Conservation (phyloP, 345 rosid genomes). For the Clarkia xantiana region DNA sequence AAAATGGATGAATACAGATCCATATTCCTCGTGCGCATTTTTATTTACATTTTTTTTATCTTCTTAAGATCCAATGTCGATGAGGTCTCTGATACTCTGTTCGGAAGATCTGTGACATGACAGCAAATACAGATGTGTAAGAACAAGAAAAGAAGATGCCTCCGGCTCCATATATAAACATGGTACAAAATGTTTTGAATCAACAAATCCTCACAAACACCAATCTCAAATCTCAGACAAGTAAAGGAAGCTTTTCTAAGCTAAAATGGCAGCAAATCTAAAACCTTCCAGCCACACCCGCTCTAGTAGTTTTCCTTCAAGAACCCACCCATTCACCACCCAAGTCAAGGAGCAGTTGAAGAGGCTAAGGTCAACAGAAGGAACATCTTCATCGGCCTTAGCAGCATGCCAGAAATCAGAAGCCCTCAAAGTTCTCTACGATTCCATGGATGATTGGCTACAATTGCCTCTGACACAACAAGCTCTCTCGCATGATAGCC, state of each 20-base stretch:
- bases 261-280: too few species aligned
- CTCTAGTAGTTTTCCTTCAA: conserved; percentile 19
- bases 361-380: too few species aligned
- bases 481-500: conserved; percentile 1
- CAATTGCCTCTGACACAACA: conserved; percentile 9
- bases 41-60: neutral
- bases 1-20: too few species aligned
- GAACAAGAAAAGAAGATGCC: too few species aligned
- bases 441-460: conserved; percentile 12
- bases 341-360: conserved; percentile 10
- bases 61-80: neutral
- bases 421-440: too few species aligned
- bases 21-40: too few species aligned
- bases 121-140: too few species aligned
- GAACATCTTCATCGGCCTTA: too few species aligned
- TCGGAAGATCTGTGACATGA: conserved; percentile 6
- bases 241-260: neutral
- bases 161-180: neutral
- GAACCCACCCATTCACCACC: conserved; percentile 12
- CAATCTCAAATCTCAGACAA: neutral
- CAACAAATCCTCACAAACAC: neutral
- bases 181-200: neutral
- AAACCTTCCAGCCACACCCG: conserved; percentile 14
- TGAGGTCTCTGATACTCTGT: too few species aligned
- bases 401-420: too few species aligned